These are phyloP conservation scores for Chenopodium formosanum DNA, from an alignment of 148 eudicot genomes.

Conservation along the genomic window DNA sequence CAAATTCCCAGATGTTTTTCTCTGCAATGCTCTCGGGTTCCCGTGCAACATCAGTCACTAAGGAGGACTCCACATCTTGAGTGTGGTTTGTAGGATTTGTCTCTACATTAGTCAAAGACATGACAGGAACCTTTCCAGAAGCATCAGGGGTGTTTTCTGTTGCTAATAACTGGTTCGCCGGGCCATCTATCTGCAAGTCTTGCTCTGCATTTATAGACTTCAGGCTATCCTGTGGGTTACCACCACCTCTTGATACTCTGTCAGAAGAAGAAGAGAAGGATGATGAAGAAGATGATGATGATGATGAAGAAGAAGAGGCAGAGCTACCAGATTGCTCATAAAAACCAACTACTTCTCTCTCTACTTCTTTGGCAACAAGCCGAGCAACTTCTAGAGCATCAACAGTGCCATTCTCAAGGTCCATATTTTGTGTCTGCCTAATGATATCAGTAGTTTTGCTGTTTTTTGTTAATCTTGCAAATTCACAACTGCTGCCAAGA, in stretches of 20 bases:
- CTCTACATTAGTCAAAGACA: constrained; percentile 29
- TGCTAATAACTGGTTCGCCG: constrained; percentile 30
- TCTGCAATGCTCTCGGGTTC: constrained; percentile 36
- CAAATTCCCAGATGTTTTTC: constrained; percentile 46
- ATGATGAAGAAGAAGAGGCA: constrained; percentile 13
- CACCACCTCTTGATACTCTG: constrained; percentile 35
- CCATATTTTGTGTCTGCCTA: constrained; percentile 48
- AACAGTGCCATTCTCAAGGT: constrained; percentile 61
- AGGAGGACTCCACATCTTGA: constrained; percentile 51
- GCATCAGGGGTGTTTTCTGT: constrained; percentile 33
- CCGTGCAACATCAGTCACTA: constrained; percentile 45
- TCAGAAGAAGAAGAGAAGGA: constrained; percentile 41
- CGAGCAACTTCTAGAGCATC: constrained; percentile 92
- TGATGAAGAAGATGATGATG: neutral
- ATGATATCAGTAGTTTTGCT: constrained; percentile 33
- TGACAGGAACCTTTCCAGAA: constrained; percentile 26
- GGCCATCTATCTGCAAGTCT: constrained; percentile 29
- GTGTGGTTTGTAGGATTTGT: constrained; percentile 31
- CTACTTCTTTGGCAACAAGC: constrained; percentile 86
- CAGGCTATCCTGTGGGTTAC: constrained; percentile 36
- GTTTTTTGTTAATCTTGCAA: constrained; percentile 30
- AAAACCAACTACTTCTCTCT: constrained; percentile 65
- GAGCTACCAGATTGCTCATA: constrained; percentile 62
- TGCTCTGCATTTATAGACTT: constrained; percentile 43
- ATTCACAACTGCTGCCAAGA: constrained; percentile 34